phyloP scores from a whole-genome alignment of 2,329 filamentous ascomycete genomes.

The Colletotrichum nymphaeae region DNA sequence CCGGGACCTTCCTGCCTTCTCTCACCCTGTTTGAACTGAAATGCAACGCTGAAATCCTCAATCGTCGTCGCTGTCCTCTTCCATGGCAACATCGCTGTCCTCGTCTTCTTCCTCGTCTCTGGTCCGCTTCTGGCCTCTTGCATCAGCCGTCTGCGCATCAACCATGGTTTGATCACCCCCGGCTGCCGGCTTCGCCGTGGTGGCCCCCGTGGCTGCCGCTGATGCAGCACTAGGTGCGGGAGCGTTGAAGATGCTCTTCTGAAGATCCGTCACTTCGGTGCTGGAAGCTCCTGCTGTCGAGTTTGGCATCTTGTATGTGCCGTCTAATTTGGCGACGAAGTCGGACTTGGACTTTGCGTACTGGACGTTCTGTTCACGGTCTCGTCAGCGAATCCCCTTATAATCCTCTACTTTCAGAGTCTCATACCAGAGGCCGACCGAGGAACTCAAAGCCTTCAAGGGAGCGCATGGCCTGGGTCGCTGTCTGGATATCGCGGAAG shows the following conservation, averaged over 20 bases:
- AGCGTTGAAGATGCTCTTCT: constrained; percentile 84
- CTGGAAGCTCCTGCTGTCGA: constrained; percentile 57
- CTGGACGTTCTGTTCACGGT: constrained; percentile 76
- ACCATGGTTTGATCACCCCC: constrained; percentile 60
- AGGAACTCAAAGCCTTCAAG: constrained; percentile 89
- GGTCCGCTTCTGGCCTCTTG: constrained; percentile 74
- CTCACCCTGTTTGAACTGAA: constrained; percentile 12
- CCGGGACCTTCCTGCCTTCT: constrained; percentile 7
- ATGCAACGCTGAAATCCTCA: constrained; percentile 42
- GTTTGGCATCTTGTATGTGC: constrained; percentile 81
- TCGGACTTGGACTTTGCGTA: constrained; percentile 93
- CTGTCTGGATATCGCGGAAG: constrained; percentile 89
- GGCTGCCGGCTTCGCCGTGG: constrained; percentile 59
- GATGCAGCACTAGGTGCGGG: constrained; percentile 63
- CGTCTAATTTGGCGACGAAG: constrained; percentile 89
- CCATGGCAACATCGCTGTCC: constrained; percentile 76
- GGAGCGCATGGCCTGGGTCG: constrained; percentile 91
- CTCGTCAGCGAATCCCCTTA: not conserved
- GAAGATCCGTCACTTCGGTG: constrained; percentile 77
- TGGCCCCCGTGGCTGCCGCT: constrained; percentile 46
- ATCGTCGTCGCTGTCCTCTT: constrained; percentile 80
- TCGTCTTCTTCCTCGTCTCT: constrained; percentile 76
- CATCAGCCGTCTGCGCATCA: constrained; percentile 65
- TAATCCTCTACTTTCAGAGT: not conserved
- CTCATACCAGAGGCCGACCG: constrained; percentile 83